Base-by-base conservation (phyloP, 2,329 filamentous ascomycete genomes). In the Aquanectria penicillioides region DNA sequence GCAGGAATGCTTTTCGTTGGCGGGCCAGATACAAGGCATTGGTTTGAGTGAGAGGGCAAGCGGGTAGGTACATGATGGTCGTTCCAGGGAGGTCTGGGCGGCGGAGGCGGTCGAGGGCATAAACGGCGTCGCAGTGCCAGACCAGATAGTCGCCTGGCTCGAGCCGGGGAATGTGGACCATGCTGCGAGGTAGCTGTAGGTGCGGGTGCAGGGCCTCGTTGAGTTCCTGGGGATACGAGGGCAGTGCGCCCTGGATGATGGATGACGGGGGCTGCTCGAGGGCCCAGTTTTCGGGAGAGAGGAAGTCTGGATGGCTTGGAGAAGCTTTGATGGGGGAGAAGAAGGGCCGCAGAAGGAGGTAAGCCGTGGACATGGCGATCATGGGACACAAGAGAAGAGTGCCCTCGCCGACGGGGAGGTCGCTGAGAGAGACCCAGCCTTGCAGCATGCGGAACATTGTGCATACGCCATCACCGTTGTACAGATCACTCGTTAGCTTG, bases 361-460 rank as follows among this genome's bases (percentile, higher is more conserved):
- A 94, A 1, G 90, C 86, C 0, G 90, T 93, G 10, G 90, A 87
- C 50, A 89, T 83, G 41, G 83, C 81, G 23, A 93, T 75, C 62
- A 93, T 81, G 0, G 91, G 91, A 68, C 91, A 92, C 4, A 94
- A 86, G 15, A 88, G 83, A 10, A 94, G 77, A 0, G 88, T 91
- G 6, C 90, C 90, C 70, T 92, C 87, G 9, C 83, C 83, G 0
- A 89, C 86, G 0, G 82, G 83, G 2, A 88, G 89, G 22, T 81
- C 77, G 17, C 84, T 88, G 75, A 94, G 84, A 23, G 82, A 81
- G 12, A 94, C 74, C 89, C 90, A 92, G 48, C 90, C 92, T 72
- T 94, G 91, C 70, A 90, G 91, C 83, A 93, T 91, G 46, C 91
- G 84, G 72, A 93, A 90, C 75, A 91, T 89, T 46, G 81, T 87